phyloP scores from a whole-genome alignment of 2,329 filamentous ascomycete genomes.

The Raffaelea albimanens region DNA sequence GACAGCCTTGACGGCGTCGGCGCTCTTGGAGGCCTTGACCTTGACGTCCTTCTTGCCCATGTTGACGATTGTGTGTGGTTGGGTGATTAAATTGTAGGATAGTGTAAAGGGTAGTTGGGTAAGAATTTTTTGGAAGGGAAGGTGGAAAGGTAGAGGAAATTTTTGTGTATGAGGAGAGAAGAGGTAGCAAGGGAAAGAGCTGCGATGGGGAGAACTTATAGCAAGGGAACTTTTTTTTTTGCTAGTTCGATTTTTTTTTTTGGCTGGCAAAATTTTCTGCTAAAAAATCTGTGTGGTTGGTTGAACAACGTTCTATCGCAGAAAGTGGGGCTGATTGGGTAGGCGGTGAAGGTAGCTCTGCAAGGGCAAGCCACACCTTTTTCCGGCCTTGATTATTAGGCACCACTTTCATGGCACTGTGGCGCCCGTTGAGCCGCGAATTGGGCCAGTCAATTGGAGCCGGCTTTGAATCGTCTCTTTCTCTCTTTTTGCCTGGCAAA shows the following conservation, averaged over 20 bases:
- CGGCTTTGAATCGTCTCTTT: background rate
- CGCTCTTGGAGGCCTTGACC: slow-evolving; percentile 40
- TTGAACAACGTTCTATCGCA: background rate
- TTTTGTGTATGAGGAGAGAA: slow-evolving; percentile 1
- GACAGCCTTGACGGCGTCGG: slow-evolving; percentile 37
- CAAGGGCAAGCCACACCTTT: background rate
- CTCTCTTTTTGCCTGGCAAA: background rate
- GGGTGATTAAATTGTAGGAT: background rate
- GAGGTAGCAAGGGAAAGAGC: slow-evolving; percentile 1
- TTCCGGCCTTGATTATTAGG: slow-evolving; percentile 4
- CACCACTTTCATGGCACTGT: background rate
- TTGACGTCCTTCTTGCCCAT: slow-evolving; percentile 64
- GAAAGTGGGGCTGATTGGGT: background rate
- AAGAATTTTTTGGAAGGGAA: background rate
- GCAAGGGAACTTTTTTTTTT: slow-evolving; percentile 10
- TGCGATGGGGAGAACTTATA: slow-evolving; percentile 1
- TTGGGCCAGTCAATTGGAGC: background rate
- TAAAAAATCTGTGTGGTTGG: slow-evolving; percentile 14
- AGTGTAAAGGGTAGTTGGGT: background rate
- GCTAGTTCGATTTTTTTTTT: slow-evolving; percentile 14
- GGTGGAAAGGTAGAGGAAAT: too few relatives aligned
- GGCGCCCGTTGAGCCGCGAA: background rate
- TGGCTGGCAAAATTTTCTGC: slow-evolving; percentile 14
- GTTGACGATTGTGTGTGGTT: slow-evolving; percentile 20
- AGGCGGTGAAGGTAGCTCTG: slow-evolving; percentile 16